Conservation (phyloP, 2,329 filamentous ascomycete genomes). For the Colletotrichum caudatum region DNA sequence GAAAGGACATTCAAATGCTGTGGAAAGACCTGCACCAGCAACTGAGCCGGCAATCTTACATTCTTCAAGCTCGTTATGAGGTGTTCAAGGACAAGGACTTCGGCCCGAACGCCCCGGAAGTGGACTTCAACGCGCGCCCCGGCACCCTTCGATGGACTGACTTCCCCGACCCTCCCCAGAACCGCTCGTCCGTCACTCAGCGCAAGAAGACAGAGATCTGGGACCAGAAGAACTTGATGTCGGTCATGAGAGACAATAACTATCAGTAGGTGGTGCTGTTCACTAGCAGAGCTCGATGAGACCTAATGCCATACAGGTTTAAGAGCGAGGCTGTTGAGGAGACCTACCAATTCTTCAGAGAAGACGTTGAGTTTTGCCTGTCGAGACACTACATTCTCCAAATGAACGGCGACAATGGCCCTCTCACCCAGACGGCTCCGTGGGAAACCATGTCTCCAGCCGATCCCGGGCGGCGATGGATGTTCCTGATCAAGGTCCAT, state of each 20-base stretch:
- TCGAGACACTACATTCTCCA: slow-evolving; percentile 60
- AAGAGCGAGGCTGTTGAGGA: slow-evolving; percentile 67
- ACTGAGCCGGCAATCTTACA: slow-evolving; percentile 67
- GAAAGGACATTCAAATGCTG: slow-evolving; percentile 51
- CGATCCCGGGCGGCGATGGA: slow-evolving; percentile 65
- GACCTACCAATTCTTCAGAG: slow-evolving; percentile 64
- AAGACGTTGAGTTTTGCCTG: slow-evolving; percentile 67
- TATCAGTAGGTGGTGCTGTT: slow-evolving; percentile 56
- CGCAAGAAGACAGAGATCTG: slow-evolving; percentile 69
- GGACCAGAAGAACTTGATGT: slow-evolving; percentile 61
- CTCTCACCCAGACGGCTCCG: slow-evolving; percentile 57
- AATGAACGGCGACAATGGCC: slow-evolving; percentile 48
- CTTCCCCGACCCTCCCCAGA: slow-evolving; percentile 67
- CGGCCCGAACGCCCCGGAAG: slow-evolving; percentile 49
- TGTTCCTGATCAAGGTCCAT: slow-evolving; percentile 65
- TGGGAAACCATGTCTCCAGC: slow-evolving; percentile 62
- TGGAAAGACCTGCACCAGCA: slow-evolving; percentile 69
- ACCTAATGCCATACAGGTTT: slow-evolving; percentile 53
- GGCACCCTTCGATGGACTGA: slow-evolving; percentile 70
- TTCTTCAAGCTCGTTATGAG: slow-evolving; percentile 68
- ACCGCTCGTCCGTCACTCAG: slow-evolving; percentile 60
- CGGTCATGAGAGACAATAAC: slow-evolving; percentile 63
- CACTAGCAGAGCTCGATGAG: no score
- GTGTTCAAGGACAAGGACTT: slow-evolving; percentile 62
- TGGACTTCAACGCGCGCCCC: slow-evolving; percentile 56